A percentile compares a stretch with the other conserved stretches of the same genome.
These are phyloP conservation scores for Setaria italica DNA, from an alignment of 202 grass and related monocot genomes.

Conservation along the genomic window DNA sequence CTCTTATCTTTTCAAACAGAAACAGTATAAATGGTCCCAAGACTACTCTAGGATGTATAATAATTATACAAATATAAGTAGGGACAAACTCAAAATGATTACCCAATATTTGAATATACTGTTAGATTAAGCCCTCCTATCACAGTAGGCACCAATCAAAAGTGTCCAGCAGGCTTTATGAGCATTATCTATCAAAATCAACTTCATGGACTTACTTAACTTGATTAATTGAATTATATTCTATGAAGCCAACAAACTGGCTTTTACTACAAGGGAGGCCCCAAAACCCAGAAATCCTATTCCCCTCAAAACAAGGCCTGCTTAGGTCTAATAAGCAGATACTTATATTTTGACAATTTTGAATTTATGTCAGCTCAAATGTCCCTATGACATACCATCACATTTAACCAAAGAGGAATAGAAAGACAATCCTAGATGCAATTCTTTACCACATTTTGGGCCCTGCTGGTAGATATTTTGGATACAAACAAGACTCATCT, in stretches of 20 bases:
- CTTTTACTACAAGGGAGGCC: conserved; percentile 2
- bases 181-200: neutral
- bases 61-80: neutral
- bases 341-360: neutral
- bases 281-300: neutral
- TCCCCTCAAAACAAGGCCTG: conserved; percentile 4
- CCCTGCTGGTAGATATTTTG: neutral
- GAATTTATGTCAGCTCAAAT: neutral
- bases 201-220: neutral
- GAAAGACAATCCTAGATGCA: neutral
- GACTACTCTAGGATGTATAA: neutral
- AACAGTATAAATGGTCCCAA: neutral
- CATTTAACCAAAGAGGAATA: neutral
- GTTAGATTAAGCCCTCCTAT: neutral
- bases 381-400: neutral
- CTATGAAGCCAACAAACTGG: conserved; percentile 23
- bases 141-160: neutral
- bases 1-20: neutral
- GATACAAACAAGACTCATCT: neutral
- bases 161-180: neutral
- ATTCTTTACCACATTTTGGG: neutral
- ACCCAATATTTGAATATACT: neutral
- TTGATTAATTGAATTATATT: neutral
- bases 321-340: neutral
- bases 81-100: neutral